phyloP scores from a whole-genome alignment of 2,329 filamentous ascomycete species.

The Chrysoporthe austroafricana region DNA sequence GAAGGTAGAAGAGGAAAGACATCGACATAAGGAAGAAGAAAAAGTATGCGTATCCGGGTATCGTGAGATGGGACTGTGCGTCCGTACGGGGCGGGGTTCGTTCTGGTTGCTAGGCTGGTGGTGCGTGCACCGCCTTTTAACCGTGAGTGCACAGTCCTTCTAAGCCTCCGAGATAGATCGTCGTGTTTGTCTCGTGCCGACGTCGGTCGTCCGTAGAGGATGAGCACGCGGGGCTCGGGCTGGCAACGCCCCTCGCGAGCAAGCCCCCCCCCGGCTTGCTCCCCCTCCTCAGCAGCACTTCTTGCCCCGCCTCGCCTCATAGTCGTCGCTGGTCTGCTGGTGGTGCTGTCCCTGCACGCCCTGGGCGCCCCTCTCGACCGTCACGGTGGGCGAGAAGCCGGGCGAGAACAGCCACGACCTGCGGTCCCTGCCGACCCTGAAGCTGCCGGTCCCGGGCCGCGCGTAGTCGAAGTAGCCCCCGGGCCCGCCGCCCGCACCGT shows the following conservation, averaged over 20 bases:
- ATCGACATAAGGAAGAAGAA: background rate
- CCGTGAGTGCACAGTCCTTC: background rate
- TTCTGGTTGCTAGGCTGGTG: constrained; percentile 18
- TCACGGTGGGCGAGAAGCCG: constrained; percentile 55
- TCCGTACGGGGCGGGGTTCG: background rate
- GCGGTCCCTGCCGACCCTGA: constrained; percentile 61
- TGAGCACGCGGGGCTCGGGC: background rate
- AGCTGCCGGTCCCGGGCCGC: constrained; percentile 52
- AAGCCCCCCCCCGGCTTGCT: background rate
- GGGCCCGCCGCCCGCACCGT: constrained; percentile 26
- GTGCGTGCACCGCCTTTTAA: constrained; percentile 14
- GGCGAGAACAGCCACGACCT: constrained; percentile 64
- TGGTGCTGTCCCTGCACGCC: constrained; percentile 33
- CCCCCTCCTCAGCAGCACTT: constrained; percentile 25
- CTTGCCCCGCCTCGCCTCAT: constrained; percentile 24
- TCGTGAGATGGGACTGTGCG: background rate
- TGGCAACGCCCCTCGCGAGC: background rate
- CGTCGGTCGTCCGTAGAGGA: background rate
- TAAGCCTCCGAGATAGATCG: too few species aligned
- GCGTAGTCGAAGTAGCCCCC: constrained; percentile 54
- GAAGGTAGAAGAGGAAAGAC: constrained; percentile 2
- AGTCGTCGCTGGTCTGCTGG: constrained; percentile 29
- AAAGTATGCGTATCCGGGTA: constrained; percentile 18
- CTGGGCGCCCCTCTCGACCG: constrained; percentile 47
- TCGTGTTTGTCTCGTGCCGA: background rate